A percentile compares a stretch with the other conserved stretches of the same genome.
phyloP scores from a whole-genome alignment of 352 stramenopile genomes.

The Phytophthora quininea region DNA sequence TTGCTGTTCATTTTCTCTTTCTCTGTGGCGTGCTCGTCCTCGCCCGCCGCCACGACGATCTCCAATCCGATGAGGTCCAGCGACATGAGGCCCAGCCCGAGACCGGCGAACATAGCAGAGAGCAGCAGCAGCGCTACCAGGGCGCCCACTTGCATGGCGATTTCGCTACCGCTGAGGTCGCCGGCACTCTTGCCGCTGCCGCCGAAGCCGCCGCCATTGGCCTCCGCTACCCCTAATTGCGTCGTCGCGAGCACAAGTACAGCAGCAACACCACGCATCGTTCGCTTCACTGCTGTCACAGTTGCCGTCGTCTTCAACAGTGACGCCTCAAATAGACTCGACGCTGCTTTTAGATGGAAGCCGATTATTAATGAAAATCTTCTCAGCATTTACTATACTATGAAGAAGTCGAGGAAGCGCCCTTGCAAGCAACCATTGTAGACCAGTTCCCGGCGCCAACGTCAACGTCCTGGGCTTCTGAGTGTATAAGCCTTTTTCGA shows the following conservation, averaged over 20 bases:
- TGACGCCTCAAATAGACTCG: slow-evolving; percentile 17
- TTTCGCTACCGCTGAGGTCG: slow-evolving; percentile 18
- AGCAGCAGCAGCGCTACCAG: slow-evolving; percentile 76
- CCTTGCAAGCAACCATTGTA: no score
- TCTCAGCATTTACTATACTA: no score
- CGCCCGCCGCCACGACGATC: slow-evolving; percentile 94
- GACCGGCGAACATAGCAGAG: slow-evolving; percentile 92
- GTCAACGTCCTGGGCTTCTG: no score
- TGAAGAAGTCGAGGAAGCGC: no score
- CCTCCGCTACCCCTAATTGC: slow-evolving; percentile 8
- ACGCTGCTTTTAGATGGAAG: no score
- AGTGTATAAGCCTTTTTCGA: no score
- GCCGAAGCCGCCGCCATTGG: slow-evolving; percentile 12
- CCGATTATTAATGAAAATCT: no score
- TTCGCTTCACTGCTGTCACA: slow-evolving; percentile 4
- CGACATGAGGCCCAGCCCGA: slow-evolving; percentile 97
- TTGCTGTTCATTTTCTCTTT: slow-evolving; percentile 66
- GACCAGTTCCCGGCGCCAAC: no score
- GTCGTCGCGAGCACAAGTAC: slow-evolving; percentile 7
- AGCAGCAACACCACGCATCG: slow-evolving; percentile 2
- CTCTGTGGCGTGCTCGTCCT: slow-evolving; percentile 77
- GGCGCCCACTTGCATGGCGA: slow-evolving; percentile 53
- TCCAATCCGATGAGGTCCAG: slow-evolving; percentile 97
- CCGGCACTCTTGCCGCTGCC: not conserved
- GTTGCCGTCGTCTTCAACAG: not conserved